Evolutionary conservation across 1,284 basidiomycete species (phyloP), one percentile per base, ranked within the genome.

Genomic region (Xerocomus nothofagi): DNA sequence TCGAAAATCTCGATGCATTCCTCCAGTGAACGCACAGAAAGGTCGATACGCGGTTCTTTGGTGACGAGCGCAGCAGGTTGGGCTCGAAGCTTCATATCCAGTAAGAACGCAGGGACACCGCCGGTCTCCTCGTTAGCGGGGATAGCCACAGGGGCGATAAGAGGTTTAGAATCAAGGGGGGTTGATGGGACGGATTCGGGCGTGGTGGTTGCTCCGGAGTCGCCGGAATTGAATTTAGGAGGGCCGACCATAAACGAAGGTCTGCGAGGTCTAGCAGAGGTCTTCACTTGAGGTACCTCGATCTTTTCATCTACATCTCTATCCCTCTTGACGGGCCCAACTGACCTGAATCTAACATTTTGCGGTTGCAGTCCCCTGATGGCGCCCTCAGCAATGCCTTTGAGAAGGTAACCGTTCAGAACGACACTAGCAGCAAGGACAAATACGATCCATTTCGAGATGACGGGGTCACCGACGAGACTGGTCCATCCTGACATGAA

Each of bases 391-490:
- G 82, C 82, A 34, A 87, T 84, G 7, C 87, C 86, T 70, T 94
- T 96, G 55, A 99, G 79, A 29, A 99, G 77, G 67, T 94, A 98
- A 1, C 93, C 94, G 62, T 99, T 99, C 56, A 99, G 77, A 54
- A 88, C 83, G 56, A 99, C 87, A 56, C 88, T 93, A 57, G 96
- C 81, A 3, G 85, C 88, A 29, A 99, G 82, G 15, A 90, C 78
- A 46, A 94, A 77, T 47, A 98, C 90, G 61, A 99, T 96, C 91
- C 93, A 97, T 75, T 99, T 99, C 63, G 85, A 88, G 58, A 99
- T 74, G 47, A 98, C 84, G 0, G 96, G 96, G 66, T 99, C 96
- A 27, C 93, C 93, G 46, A 98, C 93, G 55, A 98, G 83, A n/a
- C 78, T 76, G 8, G 92, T 93, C 96, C 95, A 98, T n/a, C 84